Evolutionary conservation across 805 yeast species (phyloP), one percentile per base, ranked within the genome.

Genomic region (Cyberlindnera maritima): DNA sequence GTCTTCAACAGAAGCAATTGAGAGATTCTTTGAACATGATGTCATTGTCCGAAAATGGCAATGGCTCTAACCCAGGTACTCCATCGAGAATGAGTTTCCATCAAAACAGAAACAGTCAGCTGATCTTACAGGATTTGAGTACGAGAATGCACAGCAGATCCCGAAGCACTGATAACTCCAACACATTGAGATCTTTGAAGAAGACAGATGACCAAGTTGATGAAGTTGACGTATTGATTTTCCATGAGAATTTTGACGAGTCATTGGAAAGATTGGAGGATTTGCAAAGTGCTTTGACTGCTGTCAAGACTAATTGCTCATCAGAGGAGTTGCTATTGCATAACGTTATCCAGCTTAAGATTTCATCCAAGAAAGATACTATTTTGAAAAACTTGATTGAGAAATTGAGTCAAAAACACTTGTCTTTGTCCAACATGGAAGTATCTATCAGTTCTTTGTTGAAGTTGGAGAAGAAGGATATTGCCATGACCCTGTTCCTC

Each of bases 141-240:
- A 74, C 81, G 6, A 70, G 83, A 26, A 78, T 82, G 58, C 90
- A 82, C 60, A 75, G 82, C 15, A 64, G 85, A 46, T 72, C 81
- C 44, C 61, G 81, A 36, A 74, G 83, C 17, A 65, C 72, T 44
- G 85, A 81, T 56, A 55, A 59, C 50, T 67, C 62, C 60, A 69
- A 58, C 43, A 45, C 69, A 14, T 67, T 79, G 51, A 70, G 72
- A 45, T 76, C 68, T 17, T 66, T 84, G 46, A 76, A 77, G 46
- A 66, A 66, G 26, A 68, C 81, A 13, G 90, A 84, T 56, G 85
- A 81, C 43, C 64, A 71, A 28, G 68, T 86, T 15, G 89, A 85
- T 57, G 88, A 84, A 46, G 72, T 85, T 36, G 94, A 87, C 60
- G 79, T 83, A 13, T 72, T 72, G 45, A 71, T 85, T 21, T 83